Evolutionary conservation across 306 rosid species (phyloP).

Genomic region (Arachis stenosperma): DNA sequence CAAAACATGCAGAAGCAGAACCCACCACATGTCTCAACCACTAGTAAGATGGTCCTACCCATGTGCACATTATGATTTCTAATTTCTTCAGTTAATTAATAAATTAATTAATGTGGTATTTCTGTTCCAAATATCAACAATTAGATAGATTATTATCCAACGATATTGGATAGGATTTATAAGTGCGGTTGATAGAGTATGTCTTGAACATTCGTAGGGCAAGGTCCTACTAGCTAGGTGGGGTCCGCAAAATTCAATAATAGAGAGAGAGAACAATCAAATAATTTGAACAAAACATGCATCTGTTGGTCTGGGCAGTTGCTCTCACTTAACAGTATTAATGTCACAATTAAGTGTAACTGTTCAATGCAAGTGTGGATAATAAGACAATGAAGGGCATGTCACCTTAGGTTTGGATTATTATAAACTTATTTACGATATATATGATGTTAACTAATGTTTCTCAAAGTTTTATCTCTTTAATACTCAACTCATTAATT

Average conservation of each 20-base stretch:
- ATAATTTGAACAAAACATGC: not conserved
- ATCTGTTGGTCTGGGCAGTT: constrained; percentile 16
- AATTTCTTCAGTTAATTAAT: not conserved
- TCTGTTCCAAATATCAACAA: not conserved
- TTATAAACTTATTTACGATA: not conserved
- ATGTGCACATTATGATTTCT: constrained; percentile 22
- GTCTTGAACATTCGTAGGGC: constrained; percentile 1
- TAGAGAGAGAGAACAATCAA: not conserved
- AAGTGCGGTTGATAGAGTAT: not conserved
- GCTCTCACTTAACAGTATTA: not conserved
- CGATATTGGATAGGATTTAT: constrained; percentile 32
- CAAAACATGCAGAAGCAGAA: constrained; percentile 14
- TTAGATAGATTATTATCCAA: constrained; percentile 2
- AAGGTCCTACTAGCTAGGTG: too few species aligned
- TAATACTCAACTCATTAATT: not conserved
- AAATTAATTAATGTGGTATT: not conserved
- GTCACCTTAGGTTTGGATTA: not conserved
- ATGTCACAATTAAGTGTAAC: constrained; percentile 1
- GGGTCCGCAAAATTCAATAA: constrained; percentile 18
- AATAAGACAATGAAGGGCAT: constrained; percentile 5
- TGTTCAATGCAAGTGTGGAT: not conserved
- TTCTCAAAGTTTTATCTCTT: not conserved
- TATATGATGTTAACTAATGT: not conserved
- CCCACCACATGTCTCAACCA: constrained; percentile 40
- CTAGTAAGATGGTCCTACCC: constrained; percentile 47